phyloP scores from a whole-genome alignment of 169 alveolate species.

The Cryptosporidium bovis region DNA sequence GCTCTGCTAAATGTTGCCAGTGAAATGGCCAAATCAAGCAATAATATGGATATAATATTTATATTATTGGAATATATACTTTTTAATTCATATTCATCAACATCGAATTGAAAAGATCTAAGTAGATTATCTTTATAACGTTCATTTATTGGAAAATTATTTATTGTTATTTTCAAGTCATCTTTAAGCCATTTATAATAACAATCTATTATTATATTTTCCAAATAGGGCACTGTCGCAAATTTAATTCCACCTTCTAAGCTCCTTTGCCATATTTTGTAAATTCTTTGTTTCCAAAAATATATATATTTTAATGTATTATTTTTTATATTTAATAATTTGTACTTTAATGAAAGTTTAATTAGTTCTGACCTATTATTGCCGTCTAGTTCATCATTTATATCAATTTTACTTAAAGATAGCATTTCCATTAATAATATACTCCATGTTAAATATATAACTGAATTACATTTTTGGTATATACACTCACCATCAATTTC shows the following conservation, averaged over 20 bases:
- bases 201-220: slow-evolving; percentile 22
- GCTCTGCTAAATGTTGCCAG: slow-evolving; percentile 74
- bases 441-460: slow-evolving; percentile 52
- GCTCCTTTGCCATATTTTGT: slow-evolving; percentile 67
- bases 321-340: background rate
- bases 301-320: slow-evolving; percentile 6
- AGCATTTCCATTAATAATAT: slow-evolving; percentile 34
- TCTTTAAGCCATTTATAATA: slow-evolving; percentile 52
- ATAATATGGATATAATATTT: background rate
- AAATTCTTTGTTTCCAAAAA: slow-evolving; percentile 69
- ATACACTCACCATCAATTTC: slow-evolving; percentile 61
- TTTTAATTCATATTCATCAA: background rate
- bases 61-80: background rate
- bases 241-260: slow-evolving; percentile 63
- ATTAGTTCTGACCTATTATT: background rate
- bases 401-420: slow-evolving; percentile 9
- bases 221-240: slow-evolving; percentile 61
- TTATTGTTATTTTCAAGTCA: slow-evolving; percentile 3
- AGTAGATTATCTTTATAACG: slow-evolving; percentile 43
- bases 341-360: slow-evolving; percentile 4
- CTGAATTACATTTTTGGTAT: slow-evolving; percentile 43
- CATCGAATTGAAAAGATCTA: slow-evolving; percentile 36
- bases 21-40: slow-evolving; percentile 54
- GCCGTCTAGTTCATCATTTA: background rate
- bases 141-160: slow-evolving; percentile 49